Evolutionary conservation across 2,329 filamentous ascomycete genomes (phyloP), one percentile per base, ranked within the genome.

Genomic region (Periconia macrospinosa): DNA sequence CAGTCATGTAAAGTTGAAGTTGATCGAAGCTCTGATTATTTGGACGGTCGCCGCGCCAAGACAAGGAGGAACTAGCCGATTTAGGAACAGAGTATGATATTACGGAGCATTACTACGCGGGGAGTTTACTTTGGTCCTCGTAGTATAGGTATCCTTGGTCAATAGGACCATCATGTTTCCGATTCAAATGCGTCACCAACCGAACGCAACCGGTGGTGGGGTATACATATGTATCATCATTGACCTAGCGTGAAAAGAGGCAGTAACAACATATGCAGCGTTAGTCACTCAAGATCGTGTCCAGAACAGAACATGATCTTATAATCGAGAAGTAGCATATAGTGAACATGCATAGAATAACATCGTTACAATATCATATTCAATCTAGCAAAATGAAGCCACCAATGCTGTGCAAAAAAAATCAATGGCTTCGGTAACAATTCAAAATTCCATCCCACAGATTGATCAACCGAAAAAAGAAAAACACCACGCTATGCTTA

Each of bases 401-500:
- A 37, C 33, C 33, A 13, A 37, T 37, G 33, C 33, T 3, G 11
- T 37, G 33, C 33, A 37, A n/a, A 13, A n/a, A 13, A n/a, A 37
- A 37, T 37, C 33, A 37, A 37, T 37, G 33, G 33, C 33, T 37
- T 37, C 11, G 15, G 11, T 13, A 13, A 37, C 33, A n/a, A 37
- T n/a, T 5, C 33, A 37, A 37, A 37, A 18, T 19, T 44, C 17
- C 42, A 20, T 6, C 14, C 19, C 13, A 27, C 17, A 44, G 19
- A 44, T 19, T 23, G 42, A 14, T 8, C 18, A 23, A 44, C 14
- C 14, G 17, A 19, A 41, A 41, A 48, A 20, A 13, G 3, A 30
- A 47, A 19, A 50, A 50, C 48, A 35, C 48, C 48, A 45, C 43
- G 49, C 49, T 52, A 52, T 52, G 49, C 43, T 52, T n/a, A 30